Evolutionary conservation across 257 asterid species (phyloP), one percentile per base, ranked within the genome.

Genomic region (Cynanchum wilfordii): DNA sequence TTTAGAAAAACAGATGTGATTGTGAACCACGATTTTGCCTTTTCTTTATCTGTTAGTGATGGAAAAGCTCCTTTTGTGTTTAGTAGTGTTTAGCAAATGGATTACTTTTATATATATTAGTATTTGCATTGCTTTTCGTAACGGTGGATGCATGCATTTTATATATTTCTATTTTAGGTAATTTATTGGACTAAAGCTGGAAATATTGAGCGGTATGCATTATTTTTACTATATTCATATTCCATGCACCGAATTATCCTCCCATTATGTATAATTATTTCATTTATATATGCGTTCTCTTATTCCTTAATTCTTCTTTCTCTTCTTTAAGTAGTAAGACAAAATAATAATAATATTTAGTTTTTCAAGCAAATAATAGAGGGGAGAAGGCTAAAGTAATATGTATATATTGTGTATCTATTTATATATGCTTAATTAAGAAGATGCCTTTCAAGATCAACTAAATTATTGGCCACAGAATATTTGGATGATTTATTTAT

Each of bases 391-490:
- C 22, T n/a, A 29, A 60, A 13, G 66, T 27, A 8, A 10, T 40
- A 40, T 40, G 10, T 8, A 40, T 40, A 7, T 40, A 40, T 0
- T 8, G 10, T 40, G 10, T 40, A 40, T 38, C 42, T 38, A 11
- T 16, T 5, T 58, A 24, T 20, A 24, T 54, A 1, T 7, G 59
- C 44, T 38, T 6, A 42, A 7, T 5, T 9, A 5, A n/a, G 30
- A 22, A 55, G 30, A 6, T 57, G 36, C 64, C 36, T 24, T 10
- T 24, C 7, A 10, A 13, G 44, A 29, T 29, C 66, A 20, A 33
- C 54, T 42, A 42, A 5, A 42, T 60, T 42, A 57, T 72, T 78
- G 80, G 82, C 73, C 86, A 73, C 74, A 50, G 29, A 74, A 64
- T 58, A 76, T 80, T 76, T 77, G 77, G 81, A 70, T 68, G 40